These are phyloP conservation scores for Eucalyptus brandiana DNA, from an alignment of 345 rosid genomes.

Conservation along the genomic window DNA sequence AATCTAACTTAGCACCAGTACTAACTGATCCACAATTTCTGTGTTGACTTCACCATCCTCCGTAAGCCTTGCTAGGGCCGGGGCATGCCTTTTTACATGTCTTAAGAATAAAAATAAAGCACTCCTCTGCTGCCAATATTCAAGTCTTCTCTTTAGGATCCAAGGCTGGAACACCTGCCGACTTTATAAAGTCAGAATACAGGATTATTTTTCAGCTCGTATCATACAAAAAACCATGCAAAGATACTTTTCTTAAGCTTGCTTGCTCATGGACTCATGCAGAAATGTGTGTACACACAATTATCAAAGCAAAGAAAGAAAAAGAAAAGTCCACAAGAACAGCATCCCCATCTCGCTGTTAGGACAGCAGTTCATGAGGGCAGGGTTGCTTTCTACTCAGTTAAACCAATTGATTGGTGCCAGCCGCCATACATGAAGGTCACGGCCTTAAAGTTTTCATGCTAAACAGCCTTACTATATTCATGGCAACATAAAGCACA, in stretches of 20 bases:
- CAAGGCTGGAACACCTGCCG: conserved; percentile 24
- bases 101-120: conserved; percentile 67
- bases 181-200: neutral
- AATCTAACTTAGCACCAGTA: neutral
- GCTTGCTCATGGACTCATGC: neutral
- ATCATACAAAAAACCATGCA: fast-evolving
- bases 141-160: conserved; percentile 23
- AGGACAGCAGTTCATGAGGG: neutral
- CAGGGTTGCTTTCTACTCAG: neutral
- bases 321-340: neutral
- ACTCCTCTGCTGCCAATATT: conserved; percentile 26
- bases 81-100: conserved; percentile 48
- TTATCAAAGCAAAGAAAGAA: neutral
- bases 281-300: neutral
- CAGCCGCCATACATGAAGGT: neutral
- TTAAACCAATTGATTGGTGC: neutral
- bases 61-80: conserved; percentile 37
- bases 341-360: neutral
- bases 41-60: conserved; percentile 48
- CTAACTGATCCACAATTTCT: conserved; percentile 41
- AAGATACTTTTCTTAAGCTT: neutral
- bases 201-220: neutral
- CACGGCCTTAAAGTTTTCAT: neutral
- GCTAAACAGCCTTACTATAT: neutral
- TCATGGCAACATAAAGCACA: neutral